Evolutionary conservation across 352 stramenopile genomes (phyloP), one percentile per base, ranked within the genome.

Genomic region (Phytopythium sindhum): DNA sequence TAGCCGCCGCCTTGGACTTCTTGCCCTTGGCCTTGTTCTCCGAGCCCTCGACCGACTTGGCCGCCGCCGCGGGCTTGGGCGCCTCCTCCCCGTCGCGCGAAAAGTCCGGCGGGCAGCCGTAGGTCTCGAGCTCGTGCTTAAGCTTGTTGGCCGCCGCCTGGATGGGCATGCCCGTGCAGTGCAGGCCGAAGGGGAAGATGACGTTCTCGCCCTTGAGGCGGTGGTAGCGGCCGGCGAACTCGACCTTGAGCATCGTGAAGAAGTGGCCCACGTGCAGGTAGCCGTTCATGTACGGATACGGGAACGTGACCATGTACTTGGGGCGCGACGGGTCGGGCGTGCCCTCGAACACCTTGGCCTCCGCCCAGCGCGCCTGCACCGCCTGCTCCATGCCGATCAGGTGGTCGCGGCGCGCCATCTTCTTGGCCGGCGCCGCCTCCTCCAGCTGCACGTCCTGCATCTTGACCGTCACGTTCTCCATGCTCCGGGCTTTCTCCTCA

Each of bases 91-190:
- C 10, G 4, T 65, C 73, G 19, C 58, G 65, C 6, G 61, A 72
- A 64, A 99, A 99, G 64, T 97, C 73, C 1, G 97, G 97, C 39
- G 97, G 98, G 65, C 74, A 93, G 52, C 97, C 97, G 72, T 88
- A 99, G 42, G 77, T 69, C 64, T 93, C 88, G 54, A 99, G 94
- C 85, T 99, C 98, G 26, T 83, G 82, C 84, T 98, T 99, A 59
- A 99, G 88, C 83, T 99, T 99, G 84, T 99, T 99, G 24, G 98
- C 98, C 15, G 98, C 97, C 4, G 93, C 96, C 84, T 99, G 97
- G 80, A 99, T 99, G 26, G 98, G 98, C 97, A 99, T 99, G 61
- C 98, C 98, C 23, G 98, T 99, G 84, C 97, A 99, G 83, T 99
- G 98, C 68, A 99, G 98, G 10, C 85, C 96, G 84, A 99, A 99